Evolutionary conservation across 352 stramenopile genomes (phyloP).

Genomic region (Globisporangium spiculum): DNA sequence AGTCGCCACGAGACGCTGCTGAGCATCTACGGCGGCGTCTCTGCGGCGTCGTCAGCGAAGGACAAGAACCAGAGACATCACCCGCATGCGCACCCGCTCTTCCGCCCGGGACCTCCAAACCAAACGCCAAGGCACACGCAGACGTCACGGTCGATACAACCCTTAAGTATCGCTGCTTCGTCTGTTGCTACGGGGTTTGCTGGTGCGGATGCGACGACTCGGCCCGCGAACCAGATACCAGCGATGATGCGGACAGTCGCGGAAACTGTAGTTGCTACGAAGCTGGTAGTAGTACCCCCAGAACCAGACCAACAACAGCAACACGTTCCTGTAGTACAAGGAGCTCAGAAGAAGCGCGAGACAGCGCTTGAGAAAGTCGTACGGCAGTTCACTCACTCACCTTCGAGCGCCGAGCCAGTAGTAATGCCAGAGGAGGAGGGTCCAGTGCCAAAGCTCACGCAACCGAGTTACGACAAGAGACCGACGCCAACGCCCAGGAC

Average conservation of each 20-base stretch:
- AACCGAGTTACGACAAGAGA: neutral
- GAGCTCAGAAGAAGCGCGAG: neutral
- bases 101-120: neutral
- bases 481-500: neutral
- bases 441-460: neutral
- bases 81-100: neutral
- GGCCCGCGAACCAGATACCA: neutral
- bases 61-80: neutral
- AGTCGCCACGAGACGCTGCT: conserved; percentile 10
- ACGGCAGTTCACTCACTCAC: neutral
- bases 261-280: neutral
- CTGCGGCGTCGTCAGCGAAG: neutral
- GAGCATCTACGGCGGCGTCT: conserved; percentile 5
- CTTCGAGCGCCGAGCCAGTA: neutral
- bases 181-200: neutral
- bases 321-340: too few relatives aligned
- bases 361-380: conserved; percentile 1
- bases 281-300: too few relatives aligned
- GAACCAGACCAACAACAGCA: neutral
- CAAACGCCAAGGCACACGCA: neutral
- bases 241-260: neutral
- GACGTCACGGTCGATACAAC: neutral
- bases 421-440: neutral
- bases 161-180: too few relatives aligned
- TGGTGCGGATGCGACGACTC: too few relatives aligned